Evolutionary conservation across 345 rosid species (phyloP).

Genomic region (Sonneratia caseolaris): DNA sequence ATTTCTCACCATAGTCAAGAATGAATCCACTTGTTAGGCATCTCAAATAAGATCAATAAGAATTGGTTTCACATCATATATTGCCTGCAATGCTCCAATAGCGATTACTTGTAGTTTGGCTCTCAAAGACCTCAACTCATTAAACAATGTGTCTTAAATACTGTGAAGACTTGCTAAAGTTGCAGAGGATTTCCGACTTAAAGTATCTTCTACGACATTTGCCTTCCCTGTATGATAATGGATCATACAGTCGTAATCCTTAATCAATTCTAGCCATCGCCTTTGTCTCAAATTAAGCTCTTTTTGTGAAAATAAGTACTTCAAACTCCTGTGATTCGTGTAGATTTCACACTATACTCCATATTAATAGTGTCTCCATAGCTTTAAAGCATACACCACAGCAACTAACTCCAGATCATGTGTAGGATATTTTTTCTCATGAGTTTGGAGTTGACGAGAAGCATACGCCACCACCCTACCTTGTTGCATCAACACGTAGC

Average conservation of each 20-base stretch:
- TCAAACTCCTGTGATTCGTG: not conserved
- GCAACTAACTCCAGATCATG: not conserved
- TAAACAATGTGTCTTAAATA: not conserved
- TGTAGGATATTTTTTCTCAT: not conserved
- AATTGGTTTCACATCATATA: too few relatives aligned
- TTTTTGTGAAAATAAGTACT: not conserved
- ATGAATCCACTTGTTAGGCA: not conserved
- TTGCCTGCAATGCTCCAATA: too few relatives aligned
- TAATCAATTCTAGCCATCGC: too few relatives aligned
- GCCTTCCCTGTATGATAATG: not conserved
- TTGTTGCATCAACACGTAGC: not conserved
- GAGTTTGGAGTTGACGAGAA: not conserved
- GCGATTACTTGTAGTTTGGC: too few relatives aligned
- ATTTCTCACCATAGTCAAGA: not conserved
- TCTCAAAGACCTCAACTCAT: too few relatives aligned
- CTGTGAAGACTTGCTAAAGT: not conserved
- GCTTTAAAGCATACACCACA: not conserved
- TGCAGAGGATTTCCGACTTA: not conserved
- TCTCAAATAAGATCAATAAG: too few relatives aligned
- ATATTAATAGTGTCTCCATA: not conserved
- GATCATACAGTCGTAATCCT: not conserved
- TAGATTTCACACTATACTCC: not conserved
- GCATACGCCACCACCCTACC: not conserved
- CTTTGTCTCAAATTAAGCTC: not conserved
- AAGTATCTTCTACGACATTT: not conserved